Conservation (phyloP, 768 basidiomycete species). For the Tulasnella sp. region DNA sequence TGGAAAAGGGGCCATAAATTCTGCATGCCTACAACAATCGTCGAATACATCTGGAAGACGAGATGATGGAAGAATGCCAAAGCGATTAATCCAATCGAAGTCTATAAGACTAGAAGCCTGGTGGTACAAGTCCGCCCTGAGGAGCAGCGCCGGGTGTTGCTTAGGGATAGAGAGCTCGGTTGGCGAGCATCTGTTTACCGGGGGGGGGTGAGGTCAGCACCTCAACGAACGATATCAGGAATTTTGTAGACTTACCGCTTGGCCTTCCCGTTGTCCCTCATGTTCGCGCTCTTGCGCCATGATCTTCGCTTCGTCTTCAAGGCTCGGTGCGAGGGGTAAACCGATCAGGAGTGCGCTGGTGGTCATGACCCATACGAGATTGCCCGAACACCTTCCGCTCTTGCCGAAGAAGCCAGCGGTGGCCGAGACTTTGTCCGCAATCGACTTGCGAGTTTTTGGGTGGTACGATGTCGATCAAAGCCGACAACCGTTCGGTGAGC, state of each 20-base stretch:
- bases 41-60: neutral
- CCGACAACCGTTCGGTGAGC: slow-evolving; percentile 85
- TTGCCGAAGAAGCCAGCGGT: slow-evolving; percentile 68
- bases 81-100: neutral
- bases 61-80: neutral
- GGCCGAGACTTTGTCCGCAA: slow-evolving; percentile 62
- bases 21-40: slow-evolving; percentile 8
- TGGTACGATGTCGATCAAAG: slow-evolving; percentile 94
- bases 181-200: slow-evolving; percentile 37
- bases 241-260: slow-evolving; percentile 14
- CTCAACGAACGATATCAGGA: neutral
- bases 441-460: slow-evolving; percentile 82
- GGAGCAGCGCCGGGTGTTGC: slow-evolving; percentile 25
- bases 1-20: neutral
- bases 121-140: slow-evolving; percentile 33
- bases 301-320: slow-evolving; percentile 96
- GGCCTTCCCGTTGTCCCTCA: slow-evolving; percentile 30
- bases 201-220: neutral
- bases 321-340: slow-evolving; percentile 85
- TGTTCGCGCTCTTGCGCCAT: slow-evolving; percentile 94
- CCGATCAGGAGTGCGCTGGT: slow-evolving; percentile 93
- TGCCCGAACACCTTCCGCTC: slow-evolving; percentile 74
- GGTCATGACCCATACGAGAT: slow-evolving; percentile 91
- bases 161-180: slow-evolving; percentile 12
- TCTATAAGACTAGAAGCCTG: slow-evolving; percentile 25